Percentiles rank a stretch among this genome's conserved stretches.
These are phyloP conservation scores for Aspergillus neotritici DNA, from an alignment of 2,329 filamentous ascomycete species.

Conservation along the genomic window DNA sequence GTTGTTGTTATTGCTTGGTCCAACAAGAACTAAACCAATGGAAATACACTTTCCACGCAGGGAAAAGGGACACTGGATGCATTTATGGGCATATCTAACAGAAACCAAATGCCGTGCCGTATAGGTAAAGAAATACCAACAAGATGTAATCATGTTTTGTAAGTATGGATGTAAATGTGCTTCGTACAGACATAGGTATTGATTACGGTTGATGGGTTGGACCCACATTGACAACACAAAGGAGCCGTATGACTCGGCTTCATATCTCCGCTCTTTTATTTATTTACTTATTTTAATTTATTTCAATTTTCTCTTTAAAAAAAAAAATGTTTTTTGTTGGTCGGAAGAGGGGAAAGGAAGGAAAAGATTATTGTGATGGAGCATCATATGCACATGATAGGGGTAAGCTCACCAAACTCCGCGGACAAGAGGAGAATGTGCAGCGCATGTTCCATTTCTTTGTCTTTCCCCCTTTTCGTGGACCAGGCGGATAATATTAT, in stretches of 20 bases:
- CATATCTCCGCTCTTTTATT: too few relatives aligned
- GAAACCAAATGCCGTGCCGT: too few relatives aligned
- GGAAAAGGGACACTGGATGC: too few relatives aligned
- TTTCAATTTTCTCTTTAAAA: too few relatives aligned
- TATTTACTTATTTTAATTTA: not conserved
- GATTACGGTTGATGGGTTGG: not conserved
- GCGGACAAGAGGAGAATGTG: slow-evolving; percentile 1
- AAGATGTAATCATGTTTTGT: too few relatives aligned
- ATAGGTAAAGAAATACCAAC: too few relatives aligned
- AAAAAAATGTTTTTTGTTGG: not conserved
- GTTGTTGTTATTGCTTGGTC: too few relatives aligned
- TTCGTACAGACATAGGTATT: slow-evolving; percentile 1
- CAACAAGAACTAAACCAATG: too few relatives aligned
- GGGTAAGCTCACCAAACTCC: slow-evolving; percentile 6
- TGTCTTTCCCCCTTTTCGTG: not conserved
- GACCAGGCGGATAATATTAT: too few relatives aligned
- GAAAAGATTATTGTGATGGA: slow-evolving; percentile 4
- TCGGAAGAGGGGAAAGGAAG: not conserved
- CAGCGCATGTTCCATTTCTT: not conserved
- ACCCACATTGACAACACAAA: slow-evolving; percentile 13
- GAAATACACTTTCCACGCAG: too few relatives aligned
- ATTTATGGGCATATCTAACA: too few relatives aligned
- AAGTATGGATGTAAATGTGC: too few relatives aligned
- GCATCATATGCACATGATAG: slow-evolving; percentile 14
- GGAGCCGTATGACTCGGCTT: slow-evolving; percentile 2